Conservation (phyloP, 2,329 filamentous ascomycete species). For the Botryotinia globosa region DNA sequence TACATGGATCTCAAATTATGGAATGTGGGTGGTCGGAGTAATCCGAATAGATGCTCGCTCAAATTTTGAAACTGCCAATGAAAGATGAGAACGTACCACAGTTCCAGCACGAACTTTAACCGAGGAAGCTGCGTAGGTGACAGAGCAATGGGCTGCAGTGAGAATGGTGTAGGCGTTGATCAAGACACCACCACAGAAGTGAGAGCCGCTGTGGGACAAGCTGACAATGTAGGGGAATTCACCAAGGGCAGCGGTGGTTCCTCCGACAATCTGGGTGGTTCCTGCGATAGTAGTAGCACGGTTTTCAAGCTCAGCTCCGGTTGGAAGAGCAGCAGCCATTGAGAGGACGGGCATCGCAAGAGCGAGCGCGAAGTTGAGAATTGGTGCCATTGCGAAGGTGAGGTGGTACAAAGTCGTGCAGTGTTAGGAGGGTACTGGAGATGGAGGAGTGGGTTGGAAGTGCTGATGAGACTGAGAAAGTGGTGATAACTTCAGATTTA, state of each 20-base stretch:
- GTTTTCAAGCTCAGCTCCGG: background rate
- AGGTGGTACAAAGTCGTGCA: background rate
- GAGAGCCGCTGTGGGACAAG: constrained; percentile 20
- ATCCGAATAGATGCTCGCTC: background rate
- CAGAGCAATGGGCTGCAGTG: constrained; percentile 31
- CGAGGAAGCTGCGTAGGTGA: constrained; percentile 16
- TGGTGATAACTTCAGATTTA: background rate
- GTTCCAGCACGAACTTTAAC: constrained; percentile 31
- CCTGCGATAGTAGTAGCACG: background rate
- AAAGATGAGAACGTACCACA: constrained; percentile 22
- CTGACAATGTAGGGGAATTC: constrained; percentile 31
- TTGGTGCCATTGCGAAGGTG: constrained; percentile 5
- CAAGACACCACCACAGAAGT: constrained; percentile 30
- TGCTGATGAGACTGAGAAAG: background rate
- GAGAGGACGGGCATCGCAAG: constrained; percentile 11
- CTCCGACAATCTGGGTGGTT: constrained; percentile 22
- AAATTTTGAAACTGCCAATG: background rate
- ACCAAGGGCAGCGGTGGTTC: constrained; percentile 23
- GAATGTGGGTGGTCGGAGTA: background rate
- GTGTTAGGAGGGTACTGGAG: background rate
- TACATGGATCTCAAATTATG: background rate
- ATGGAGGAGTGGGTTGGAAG: background rate
- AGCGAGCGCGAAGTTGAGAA: constrained; percentile 3
- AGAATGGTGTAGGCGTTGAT: constrained; percentile 30
- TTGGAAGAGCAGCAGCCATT: background rate